Evolutionary conservation across 2,329 filamentous ascomycete genomes (phyloP), one percentile per base, ranked within the genome.

Genomic region (Aspergillus quadrilineatus): DNA sequence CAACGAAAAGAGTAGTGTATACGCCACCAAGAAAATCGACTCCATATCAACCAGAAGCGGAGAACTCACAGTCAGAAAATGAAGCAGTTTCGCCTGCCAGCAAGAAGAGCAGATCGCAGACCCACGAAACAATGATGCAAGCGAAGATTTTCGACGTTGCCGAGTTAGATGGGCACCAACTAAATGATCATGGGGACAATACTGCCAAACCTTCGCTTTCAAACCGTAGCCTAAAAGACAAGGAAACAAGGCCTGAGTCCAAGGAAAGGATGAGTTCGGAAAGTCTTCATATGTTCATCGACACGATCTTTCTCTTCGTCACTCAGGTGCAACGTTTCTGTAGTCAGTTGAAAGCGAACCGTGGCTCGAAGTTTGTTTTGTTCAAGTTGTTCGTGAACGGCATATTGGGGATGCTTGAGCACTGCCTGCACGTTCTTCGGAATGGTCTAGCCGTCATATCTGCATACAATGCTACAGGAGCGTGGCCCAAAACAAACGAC

Each of bases 131-230:
- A 15, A 8, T 46, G 14, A 55, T 53, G 30, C 50, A 56, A n/a
- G 43, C 52, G 28, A 60, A 54, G 50, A 57, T 66, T 1, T 46
- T 65, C 4, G 69, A 70, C 55, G 68, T 73, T 15, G 72, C 72
- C 4, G 72, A 74, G 50, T 54, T 74, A 30, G 72, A 74, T 45
- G 71, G 72, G 7, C 60, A 67, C 28, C 72, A 74, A 55, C 63
- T 74, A 4, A 54, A 62, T 15, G 65, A 59, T 26, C 50, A 56
- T 8, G 50, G 53, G 34, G 53, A 54, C 29, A 14, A 30, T 6
- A 41, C 17, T 32, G 47, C 60, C 28, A 67, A 66, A 36, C 62
- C 65, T 29, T 62, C 63, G 6, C 44, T 63, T 36, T 54, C 65
- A 17, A 57, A 50, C 45, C 54, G 61, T 37, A 62, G 68, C 28